Base-by-base conservation (phyloP, 2,329 filamentous ascomycete genomes). In the Talaromyces sp. region DNA sequence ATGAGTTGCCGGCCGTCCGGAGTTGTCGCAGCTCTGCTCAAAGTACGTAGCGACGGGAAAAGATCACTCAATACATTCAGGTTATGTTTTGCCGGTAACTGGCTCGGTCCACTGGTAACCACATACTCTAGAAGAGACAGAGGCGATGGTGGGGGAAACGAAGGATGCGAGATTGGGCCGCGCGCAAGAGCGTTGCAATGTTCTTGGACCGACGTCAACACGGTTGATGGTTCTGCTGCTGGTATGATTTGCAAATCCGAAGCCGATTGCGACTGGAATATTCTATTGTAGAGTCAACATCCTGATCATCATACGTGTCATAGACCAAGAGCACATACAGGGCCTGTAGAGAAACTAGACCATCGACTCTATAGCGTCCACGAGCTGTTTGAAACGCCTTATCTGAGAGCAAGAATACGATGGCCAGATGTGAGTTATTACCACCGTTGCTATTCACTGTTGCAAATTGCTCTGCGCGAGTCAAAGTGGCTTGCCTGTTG, bases 131-230 rank as follows among this genome's bases (percentile, higher is more conserved):
- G 59, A 7, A 73, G 63, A 31, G 63, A 53, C 36, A 68, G 36
- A 14, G 67, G 63, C n/a, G 67, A 64, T 8, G 57, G n/a, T 42
- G 62, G 31, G 8, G 58, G 33, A n/a, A 65, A 44, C 14, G 56
- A 47, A 33, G 16, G 51, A 12, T 57, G 54, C 4, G 50, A 33
- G 30, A 36, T 27, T 9, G 64, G 65, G 7, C 71, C 67, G 5
- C 74, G 63, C 2, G 70, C 67, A 33, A 81, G 65, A 60, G 74
- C 76, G 65, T 76, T 71, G 23, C 77, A 75, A 44, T 72, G 69
- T 33, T 66, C 64, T 30, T 69, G 59, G 12, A 74, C 50, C 16
- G 63, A 64, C 9, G 65, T 2, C 10, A 71, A 34, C 16, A 73
- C 59, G 8, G 62, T 61, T 0, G 64, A 60, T 5, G 66, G 61